A percentile compares a stretch with the other conserved stretches of the same genome.
Conservation (phyloP, 2,329 filamentous ascomycete genomes). For the Rhynchosporium graminicola region DNA sequence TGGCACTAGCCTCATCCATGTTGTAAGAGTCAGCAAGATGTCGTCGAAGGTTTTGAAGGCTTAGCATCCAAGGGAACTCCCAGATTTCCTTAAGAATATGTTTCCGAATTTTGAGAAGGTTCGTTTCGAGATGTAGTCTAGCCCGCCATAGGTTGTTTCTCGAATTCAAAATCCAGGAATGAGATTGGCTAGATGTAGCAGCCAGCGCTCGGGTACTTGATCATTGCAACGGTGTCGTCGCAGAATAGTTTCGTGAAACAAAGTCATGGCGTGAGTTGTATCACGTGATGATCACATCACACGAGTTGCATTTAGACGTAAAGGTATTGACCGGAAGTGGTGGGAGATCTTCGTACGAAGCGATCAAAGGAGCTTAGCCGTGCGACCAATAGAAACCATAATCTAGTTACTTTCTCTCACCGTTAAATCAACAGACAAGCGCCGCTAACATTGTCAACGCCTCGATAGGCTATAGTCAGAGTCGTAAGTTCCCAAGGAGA, state of each 20-base stretch:
- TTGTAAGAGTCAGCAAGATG: conserved; percentile 7
- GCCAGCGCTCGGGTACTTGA: not conserved
- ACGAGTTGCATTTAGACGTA: not conserved
- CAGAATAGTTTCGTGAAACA: conserved; percentile 5
- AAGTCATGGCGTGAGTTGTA: conserved; percentile 6
- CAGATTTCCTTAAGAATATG: not conserved
- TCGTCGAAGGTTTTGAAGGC: conserved; percentile 3
- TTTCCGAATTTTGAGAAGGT: not conserved
- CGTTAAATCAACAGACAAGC: not conserved
- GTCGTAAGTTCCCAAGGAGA: no score
- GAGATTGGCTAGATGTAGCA: not conserved
- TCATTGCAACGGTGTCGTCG: not conserved
- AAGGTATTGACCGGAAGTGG: not conserved
- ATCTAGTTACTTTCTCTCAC: not conserved
- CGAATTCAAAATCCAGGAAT: not conserved
- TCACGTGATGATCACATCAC: not conserved
- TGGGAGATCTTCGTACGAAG: no score
- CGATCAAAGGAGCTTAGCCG: not conserved
- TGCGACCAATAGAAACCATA: not conserved
- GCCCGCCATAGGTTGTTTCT: conserved; percentile 2
- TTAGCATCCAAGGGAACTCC: not conserved
- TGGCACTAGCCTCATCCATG: not conserved
- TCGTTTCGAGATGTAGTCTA: not conserved
- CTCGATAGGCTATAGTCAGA: no score
- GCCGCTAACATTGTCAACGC: no score